Evolutionary conservation across 2,329 filamentous ascomycete genomes (phyloP), one percentile per base, ranked within the genome.

Genomic region (Exophiala bonariae): DNA sequence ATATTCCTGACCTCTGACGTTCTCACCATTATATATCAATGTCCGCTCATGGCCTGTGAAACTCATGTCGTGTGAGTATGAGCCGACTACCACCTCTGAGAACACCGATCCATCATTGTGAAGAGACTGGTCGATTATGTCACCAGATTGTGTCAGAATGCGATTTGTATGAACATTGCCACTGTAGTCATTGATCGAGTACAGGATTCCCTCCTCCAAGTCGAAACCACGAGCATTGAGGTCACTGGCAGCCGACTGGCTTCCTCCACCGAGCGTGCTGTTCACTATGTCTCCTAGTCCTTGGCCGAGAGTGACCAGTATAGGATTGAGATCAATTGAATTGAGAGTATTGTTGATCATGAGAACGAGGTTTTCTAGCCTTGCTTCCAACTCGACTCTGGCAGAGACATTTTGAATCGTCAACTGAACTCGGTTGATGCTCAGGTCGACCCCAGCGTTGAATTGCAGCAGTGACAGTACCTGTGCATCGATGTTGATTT

Each of bases 291-390:
- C 65, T 33, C 67, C 66, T 11, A 81, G 62, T 17, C 70, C 70
- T 35, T 76, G 67, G 18, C 78, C 77, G 1, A 82, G 66, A 10
- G 78, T 79, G 0, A 76, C 79, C 31, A 82, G 67, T 49, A 82
- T 67, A 23, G 80, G 80, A 58, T 84, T 83, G 16, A 83, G 66
- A 56, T 84, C 81, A 45, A 83, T 73, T 20, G 76, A 80, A 45
- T 72, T 67, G 17, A 84, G 70, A 3, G 81, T 78, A 56, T 81
- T 74, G 59, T 73, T 72, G 34, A 84, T 73, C 78, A 83, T 83
- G 40, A 70, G 58, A 2, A 83, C 76, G 2, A 84, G 70, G 56
- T 83, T 83, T n/a, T 69, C 74, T 0, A 84, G 68, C 2, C 81
- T 71, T 0, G 80, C 80, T 58, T 83, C 80, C 2, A 83, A 75